Base-by-base conservation (phyloP, 2,329 filamentous ascomycete species). In the Penicillium brasilianum region DNA sequence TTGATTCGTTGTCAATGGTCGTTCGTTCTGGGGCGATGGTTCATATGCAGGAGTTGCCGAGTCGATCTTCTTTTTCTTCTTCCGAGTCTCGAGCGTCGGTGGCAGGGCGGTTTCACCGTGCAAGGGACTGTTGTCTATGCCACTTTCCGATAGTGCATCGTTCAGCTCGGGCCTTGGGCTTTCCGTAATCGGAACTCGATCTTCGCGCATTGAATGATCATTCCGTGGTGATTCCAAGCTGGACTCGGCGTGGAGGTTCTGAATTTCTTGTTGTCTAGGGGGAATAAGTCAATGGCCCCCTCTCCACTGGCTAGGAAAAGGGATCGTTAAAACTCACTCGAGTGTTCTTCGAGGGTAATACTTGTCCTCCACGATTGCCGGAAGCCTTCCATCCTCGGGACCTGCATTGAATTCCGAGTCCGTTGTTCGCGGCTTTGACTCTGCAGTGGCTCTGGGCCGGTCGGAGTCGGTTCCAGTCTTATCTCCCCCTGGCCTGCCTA, bases 301-400 rank as follows among this genome's bases (percentile, higher is more conserved):
- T 34, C n/a, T 32, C 30, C 13, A 22, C 11, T 1, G 5, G 9
- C 18, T 4, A 9, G 3, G 43, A 20, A 8, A 20, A 32, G 18
- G 5, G 13, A 18, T 30, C 32, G 37, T 13, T n/a, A 13, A 13
- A 25, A 72, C 82, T 71, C 79, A 85, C 81, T 83, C 82, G 65
- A 88, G 74, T 9, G 85, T 87, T 60, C 76, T 73, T 64, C 85
- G 77, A 22, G 85, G 85, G 67, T 82, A 88, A 61, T 76, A 78
- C 71, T 87, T 87, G 69, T 84, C 83, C 72, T 89, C 87, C 2
- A 79, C 67, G 54, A 89, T 89, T 3, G 82, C 83, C 9, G 87
- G 85, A 66, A 89, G 76, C 63, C 78, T 77, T 36, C 74, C 76
- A 36, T 75, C 72, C 32, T 75, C 72, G 39, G 63, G 20, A 4